Conservation (phyloP, 495 filamentous ascomycete species). For the Poronia punctata region DNA sequence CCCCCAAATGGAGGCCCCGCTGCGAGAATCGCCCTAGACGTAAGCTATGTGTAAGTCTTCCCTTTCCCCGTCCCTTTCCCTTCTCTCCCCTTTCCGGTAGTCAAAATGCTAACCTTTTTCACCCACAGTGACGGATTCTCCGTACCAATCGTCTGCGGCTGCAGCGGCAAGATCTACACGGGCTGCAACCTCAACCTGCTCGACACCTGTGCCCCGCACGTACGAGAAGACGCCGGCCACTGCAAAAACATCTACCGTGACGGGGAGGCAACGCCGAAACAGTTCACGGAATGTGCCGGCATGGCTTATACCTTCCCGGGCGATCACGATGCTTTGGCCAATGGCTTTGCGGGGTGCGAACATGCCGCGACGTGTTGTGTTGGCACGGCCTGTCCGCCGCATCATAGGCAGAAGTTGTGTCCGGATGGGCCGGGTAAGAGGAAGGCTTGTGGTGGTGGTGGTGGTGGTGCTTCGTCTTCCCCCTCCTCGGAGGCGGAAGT, state of each 20-base stretch:
- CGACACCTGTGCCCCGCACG: conserved; percentile 17
- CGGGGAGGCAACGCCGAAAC: neutral
- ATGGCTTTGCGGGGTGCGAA: conserved; percentile 15
- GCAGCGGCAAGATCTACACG: conserved; percentile 4
- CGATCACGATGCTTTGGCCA: conserved; percentile 14
- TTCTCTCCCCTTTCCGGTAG: too few relatives aligned
- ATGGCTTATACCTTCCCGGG: conserved; percentile 20
- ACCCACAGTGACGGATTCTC: conserved; percentile 18
- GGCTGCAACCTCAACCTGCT: conserved; percentile 22
- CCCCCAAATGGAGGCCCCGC: neutral
- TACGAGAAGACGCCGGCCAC: conserved; percentile 12
- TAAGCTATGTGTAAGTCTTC: conserved; percentile 25
- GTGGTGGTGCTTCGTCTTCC: too few relatives aligned
- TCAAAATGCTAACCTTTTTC: conserved; percentile 1
- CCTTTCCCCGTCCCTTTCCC: too few relatives aligned
- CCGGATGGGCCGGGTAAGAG: too few relatives aligned
- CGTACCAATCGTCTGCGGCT: conserved; percentile 22
- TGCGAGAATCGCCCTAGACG: conserved; percentile 15
- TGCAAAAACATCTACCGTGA: conserved; percentile 19
- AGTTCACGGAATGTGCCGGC: conserved; percentile 11
- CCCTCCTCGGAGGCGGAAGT: too few relatives aligned
- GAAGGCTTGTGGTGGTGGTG: too few relatives aligned
- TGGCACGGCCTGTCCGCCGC: conserved; percentile 16
- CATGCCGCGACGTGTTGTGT: conserved; percentile 13
- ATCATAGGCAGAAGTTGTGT: conserved; percentile 16